Evolutionary conservation across 1,284 basidiomycete genomes (phyloP), one percentile per base, ranked within the genome.

Genomic region (Ceratobasidium sp.): DNA sequence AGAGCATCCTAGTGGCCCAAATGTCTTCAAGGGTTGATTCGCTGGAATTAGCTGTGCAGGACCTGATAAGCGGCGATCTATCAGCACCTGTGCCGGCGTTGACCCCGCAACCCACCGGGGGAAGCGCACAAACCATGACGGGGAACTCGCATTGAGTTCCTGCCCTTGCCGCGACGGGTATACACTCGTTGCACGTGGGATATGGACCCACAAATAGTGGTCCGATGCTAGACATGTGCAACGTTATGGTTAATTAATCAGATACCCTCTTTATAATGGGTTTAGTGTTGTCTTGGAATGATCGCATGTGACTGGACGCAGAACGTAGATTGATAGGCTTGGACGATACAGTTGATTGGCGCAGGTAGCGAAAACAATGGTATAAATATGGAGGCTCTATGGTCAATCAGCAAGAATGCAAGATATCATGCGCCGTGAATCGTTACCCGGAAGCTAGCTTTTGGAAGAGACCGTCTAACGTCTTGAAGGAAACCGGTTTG

Each of bases 401-500:
- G 68, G 68, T 58, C 56, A 72, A 72, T 53, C 62, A 53, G 43
- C 66, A 75, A 71, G 51, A 72, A 62, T 53, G 59, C 24, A 3
- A 41, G 22, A 61, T 37, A 53, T 43, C 22, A 8, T 41, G 29
- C 64, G 43, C 43, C 16, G 43, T 7, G n/a, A 24, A 27, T 24
- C 37, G 24, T 61, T 37, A 72, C 46, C 46, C 66, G 27, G 58
- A 62, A 22, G 58, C 90, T 53, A 94, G 83, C 81, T 88, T 92
- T 76, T 88, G 88, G 82, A 96, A 95, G 86, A 95, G 92, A 74
- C 90, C 87, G 77, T 95, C 91, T 34, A 96, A 82, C n/a, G 91
- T 94, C 80, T 92, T 93, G 84, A 97, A 92, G 14, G 92, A 93
- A 27, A 97, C 94, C 16, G 95, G 95, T 81, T 97, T 97, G 75